phyloP scores from a whole-genome alignment of 257 asterid genomes.

The Nicotiana knightiana region DNA sequence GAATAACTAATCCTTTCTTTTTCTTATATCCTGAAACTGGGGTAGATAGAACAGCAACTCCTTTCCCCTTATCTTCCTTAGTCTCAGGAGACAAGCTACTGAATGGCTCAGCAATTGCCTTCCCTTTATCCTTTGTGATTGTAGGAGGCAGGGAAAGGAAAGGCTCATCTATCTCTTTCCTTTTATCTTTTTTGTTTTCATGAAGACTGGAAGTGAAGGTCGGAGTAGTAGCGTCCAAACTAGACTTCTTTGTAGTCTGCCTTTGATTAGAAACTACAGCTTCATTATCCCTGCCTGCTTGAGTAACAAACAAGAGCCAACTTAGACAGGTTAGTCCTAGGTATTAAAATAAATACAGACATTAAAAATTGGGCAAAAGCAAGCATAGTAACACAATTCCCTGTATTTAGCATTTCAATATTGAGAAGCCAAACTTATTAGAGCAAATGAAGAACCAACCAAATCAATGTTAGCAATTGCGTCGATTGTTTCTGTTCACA shows the following conservation, averaged over 20 bases:
- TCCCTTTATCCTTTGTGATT: constrained; percentile 30
- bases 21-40: constrained; percentile 3
- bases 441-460: neutral
- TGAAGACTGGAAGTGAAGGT: neutral
- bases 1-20: neutral
- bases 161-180: constrained; percentile 23
- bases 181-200: constrained; percentile 23
- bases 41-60: constrained; percentile 11
- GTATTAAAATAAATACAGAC: neutral
- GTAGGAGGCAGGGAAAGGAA: constrained; percentile 19
- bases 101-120: constrained; percentile 24
- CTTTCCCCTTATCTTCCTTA: constrained; percentile 18
- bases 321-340: neutral
- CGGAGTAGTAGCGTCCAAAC: constrained; percentile 7
- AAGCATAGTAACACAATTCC: neutral
- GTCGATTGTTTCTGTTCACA: neutral
- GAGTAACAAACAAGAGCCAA: constrained; percentile 15
- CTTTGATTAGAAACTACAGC: constrained; percentile 14
- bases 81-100: constrained; percentile 18
- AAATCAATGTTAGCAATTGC: neutral
- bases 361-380: neutral
- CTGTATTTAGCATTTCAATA: neutral
- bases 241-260: constrained; percentile 12
- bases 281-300: constrained; percentile 32
- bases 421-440: neutral